Conservation (phyloP, 23 red algal species). For the Gracilaria domingensis region DNA sequence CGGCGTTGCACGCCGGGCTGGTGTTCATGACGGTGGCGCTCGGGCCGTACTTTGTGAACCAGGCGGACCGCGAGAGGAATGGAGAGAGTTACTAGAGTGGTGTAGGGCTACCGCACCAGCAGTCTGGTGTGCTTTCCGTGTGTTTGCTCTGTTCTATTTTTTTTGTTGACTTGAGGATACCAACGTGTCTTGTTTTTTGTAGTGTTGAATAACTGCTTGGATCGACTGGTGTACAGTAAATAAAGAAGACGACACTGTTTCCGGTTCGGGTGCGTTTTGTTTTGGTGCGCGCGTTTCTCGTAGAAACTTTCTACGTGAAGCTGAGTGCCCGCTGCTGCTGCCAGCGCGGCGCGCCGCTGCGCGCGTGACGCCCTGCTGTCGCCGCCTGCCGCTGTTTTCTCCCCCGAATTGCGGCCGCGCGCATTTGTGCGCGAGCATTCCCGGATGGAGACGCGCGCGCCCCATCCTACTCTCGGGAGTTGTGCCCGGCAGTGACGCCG, state of each 20-base stretch:
- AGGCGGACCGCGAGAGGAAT: constrained; percentile 26
- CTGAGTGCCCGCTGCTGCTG: too few relatives aligned
- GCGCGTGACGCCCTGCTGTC: too few relatives aligned
- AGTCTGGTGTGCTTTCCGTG: not conserved
- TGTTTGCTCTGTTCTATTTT: not conserved
- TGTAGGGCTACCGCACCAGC: not conserved
- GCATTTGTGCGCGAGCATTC: too few relatives aligned
- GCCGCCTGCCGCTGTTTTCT: too few relatives aligned
- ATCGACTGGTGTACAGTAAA: constrained; percentile 12
- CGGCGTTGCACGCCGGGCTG: constrained; percentile 65
- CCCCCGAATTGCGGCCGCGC: too few relatives aligned
- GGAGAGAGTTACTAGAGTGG: not conserved
- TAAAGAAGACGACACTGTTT: not conserved
- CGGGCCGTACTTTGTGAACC: constrained; percentile 70
- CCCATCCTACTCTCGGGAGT: too few relatives aligned
- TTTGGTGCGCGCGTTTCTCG: too few relatives aligned
- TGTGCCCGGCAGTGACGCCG: too few relatives aligned
- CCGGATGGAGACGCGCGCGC: too few relatives aligned
- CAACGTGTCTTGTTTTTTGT: not conserved
- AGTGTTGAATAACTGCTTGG: not conserved
- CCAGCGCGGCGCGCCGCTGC: not conserved
- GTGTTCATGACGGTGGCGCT: constrained; percentile 57
- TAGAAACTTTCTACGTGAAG: too few relatives aligned
- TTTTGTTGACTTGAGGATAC: not conserved
- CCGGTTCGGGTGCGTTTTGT: too few relatives aligned